Base-by-base conservation (phyloP, 2,329 filamentous ascomycete species). In the Parastagonospora nodorum region DNA sequence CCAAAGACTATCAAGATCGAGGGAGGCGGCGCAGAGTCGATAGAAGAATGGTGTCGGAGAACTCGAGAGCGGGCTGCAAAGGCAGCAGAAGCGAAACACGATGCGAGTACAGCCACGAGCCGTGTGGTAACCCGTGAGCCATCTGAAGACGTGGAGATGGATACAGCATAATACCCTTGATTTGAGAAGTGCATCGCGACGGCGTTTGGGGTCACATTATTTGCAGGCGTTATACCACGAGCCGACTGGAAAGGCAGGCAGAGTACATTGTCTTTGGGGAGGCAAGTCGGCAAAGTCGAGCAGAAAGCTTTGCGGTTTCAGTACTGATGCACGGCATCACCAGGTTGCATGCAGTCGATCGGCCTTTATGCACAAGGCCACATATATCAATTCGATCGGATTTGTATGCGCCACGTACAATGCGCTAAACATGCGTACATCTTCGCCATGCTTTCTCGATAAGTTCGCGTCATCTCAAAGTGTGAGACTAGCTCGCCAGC, bases 1-100 rank as follows among this genome's bases (percentile, higher is more conserved):
- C 83, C 87, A 49, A 85, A 84, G 65, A 83, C 88, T 7, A 78
- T 96, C 27, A 79, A 87, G 44, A 87, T 96, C 44, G 92, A 96
- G 70, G 92, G 92, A 37, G 90, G 90, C 15, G 80, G 84, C 30
- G 82, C 82, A 6, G 82, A 84, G 43, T 89, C 82, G 51, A 82
- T 93, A 39, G 78, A 82, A 39, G 85, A 86, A 49, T 93, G 89
- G 89, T 76, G 67, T 55, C 65, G 62, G 12, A 66, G 58, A 41
- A 71, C 60, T 2, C 61, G 68, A 16, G 68, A 73, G 42, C 63
- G 52, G 44, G 52, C 66, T n/a, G 53, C 63, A 40, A 64, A 65
- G 39, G 45, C 50, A 33, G 62, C 65, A 19, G 59, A 67, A 33
- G 50, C 55, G 14, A 55, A 55, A n/a, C 57, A 58, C 36, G 64